Evolutionary conservation across 2,329 filamentous ascomycete species (phyloP), one percentile per base, ranked within the genome.

Genomic region (Monosporascus ibericus): DNA sequence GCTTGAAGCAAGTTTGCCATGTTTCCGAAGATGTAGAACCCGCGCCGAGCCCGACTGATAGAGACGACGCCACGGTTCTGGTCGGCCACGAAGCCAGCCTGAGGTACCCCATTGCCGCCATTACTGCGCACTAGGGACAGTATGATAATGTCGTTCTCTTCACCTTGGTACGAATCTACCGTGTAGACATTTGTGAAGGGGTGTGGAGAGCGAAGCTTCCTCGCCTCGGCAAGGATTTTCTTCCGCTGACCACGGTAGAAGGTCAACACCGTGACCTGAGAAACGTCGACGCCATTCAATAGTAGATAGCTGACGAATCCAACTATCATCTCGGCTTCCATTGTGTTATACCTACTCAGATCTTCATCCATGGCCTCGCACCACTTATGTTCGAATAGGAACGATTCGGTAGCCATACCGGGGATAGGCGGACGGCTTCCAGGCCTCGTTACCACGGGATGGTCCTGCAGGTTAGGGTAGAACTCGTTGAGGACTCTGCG

Each of bases 221-320:
- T 67, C 3, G 86, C 66, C 6, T 71, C 67, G 15, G 72, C 74
- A 0, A 84, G 61, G 2, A 96, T 76, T 2, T 77, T 70, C 58
- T 86, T 87, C 44, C 86, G 78, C 64, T 96, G 92, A 0, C 88
- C 91, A 44, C 88, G 90, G 73, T 96, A 96, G 64, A 94, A 96
- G 0, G 90, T 92, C 48, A 96, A 69, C 3, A 96, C 74, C 0
- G 90, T 95, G 52, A 96, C 91, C 6, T 85, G 75, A 0, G 71
- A 65, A 0, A 79, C 65, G 0, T 71, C 60, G 1, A 86, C 71
- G 0, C 85, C 85, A 56, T 92, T 92, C 53, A 82, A 71, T 1
- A 86, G 66, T 0, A 96, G 79, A 61, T 96, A 88, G 25, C 81
- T 72, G 57, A 85, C 85, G 58, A 95, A 88, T 0, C 76, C 77